Evolutionary conservation across 2,329 filamentous ascomycete species (phyloP), one percentile per base, ranked within the genome.

Genomic region (Diaporthe humulicola): DNA sequence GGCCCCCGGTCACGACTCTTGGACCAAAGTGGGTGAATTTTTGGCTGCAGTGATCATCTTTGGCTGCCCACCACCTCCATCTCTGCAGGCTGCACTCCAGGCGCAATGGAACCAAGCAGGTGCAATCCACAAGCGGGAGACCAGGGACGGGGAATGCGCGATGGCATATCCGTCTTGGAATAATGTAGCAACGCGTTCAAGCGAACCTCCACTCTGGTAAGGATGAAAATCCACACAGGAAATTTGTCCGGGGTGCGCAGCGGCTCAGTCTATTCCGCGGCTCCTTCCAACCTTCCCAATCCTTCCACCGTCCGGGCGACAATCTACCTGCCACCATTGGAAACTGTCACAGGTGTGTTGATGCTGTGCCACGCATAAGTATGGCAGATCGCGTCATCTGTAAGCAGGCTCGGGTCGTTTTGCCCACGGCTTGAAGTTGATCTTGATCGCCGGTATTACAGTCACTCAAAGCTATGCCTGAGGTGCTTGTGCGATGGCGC

Each of bases 261-360:
- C 74, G 70, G 74, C 48, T 76, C 48, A 70, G 33, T 72, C 48
- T 61, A 61, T 76, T 45, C 60, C 52, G 54, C 45, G 45, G 45
- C 28, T 64, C 74, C 58, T 66, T 50, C 42, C 74, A 73, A 67
- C 74, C 74, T 76, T 76, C 74, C 74, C 73, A 64, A 72, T 61
- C 25, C 33, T 72, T 54, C 45, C 70, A 64, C 30, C 48, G 30
- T 50, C 54, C 60, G 61, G 58, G 60, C 30, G 56, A 74, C 54
- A 56, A 45, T 42, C 38, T 76, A 58, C 73, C 60, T 60, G 38
- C 74, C 67, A 33, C 56, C 66, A 64, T 64, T 36, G 38, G 54
- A 42, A 48, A 22, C n/a, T 67, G 45, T 64, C 48, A 28, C 28
- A 15, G 14, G 71, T 45, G 40, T 61, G 71, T 60, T 66, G 73